Percentiles rank a stretch among this genome's conserved stretches.
These are phyloP conservation scores for Limnanthes douglasii DNA, from an alignment of 345 rosid species.

Conservation along the genomic window DNA sequence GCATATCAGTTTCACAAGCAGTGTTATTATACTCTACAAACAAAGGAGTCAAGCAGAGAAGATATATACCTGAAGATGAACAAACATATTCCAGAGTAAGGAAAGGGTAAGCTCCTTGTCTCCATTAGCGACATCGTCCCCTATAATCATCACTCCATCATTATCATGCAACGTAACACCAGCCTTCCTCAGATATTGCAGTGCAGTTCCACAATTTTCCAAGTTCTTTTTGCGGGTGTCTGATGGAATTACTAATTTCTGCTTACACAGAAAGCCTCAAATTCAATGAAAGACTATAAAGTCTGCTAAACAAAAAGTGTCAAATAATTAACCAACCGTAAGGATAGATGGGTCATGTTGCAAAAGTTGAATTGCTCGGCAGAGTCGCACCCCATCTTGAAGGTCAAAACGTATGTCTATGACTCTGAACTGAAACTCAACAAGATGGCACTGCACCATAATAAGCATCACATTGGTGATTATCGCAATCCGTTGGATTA, in stretches of 20 bases:
- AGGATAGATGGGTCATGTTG: constrained; percentile 71
- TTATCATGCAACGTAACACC: constrained; percentile 53
- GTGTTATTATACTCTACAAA: constrained; percentile 1
- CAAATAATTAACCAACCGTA: constrained; percentile 28
- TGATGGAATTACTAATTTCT: constrained; percentile 73
- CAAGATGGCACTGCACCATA: constrained; percentile 39
- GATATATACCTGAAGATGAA: constrained; percentile 66
- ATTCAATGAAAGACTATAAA: constrained; percentile 2
- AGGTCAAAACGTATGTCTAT: constrained; percentile 58
- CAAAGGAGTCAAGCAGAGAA: not conserved
- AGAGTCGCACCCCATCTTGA: constrained; percentile 82
- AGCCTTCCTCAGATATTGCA: constrained; percentile 50
- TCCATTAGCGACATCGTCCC: constrained; percentile 59
- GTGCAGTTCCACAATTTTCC: constrained; percentile 51
- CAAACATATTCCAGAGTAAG: constrained; percentile 83
- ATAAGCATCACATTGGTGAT: constrained; percentile 1
- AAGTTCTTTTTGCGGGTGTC: constrained; percentile 52
- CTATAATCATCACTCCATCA: constrained; percentile 47
- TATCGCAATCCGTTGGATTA: not conserved
- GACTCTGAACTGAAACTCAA: constrained; percentile 66
- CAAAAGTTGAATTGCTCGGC: constrained; percentile 78
- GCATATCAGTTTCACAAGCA: not conserved
- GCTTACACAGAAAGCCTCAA: constrained; percentile 12
- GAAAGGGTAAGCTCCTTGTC: constrained; percentile 76
- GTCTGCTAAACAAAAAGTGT: not conserved